Base-by-base conservation (phyloP, 2,329 filamentous ascomycete species). In the Paraconiothyrium sp. region DNA sequence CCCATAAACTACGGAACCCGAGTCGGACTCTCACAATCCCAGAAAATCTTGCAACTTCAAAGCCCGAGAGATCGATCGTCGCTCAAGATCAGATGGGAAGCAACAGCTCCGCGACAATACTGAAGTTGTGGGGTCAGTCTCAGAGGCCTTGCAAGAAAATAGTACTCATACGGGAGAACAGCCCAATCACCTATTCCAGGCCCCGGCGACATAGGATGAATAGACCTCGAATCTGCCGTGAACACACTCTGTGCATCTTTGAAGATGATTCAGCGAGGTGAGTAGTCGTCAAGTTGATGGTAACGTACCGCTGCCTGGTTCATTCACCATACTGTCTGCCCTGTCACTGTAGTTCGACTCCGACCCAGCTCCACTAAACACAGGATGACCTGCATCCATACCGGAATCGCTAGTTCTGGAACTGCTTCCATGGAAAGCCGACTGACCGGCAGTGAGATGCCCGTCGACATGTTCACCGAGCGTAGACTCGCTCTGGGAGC, bases 101-200 rank as follows among this genome's bases (percentile, higher is more conserved):
- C 57, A 30, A 71, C 61, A 9, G 71, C 48, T 11, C 74, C 73
- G 39, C 73, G 71, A 55, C 72, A 75, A 47, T 72, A 68, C 34
- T 71, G 68, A 27, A 63, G 65, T 61, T 76, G 69, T n/a, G 71
- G 66, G 24, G 70, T 76, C 14, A 78, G 60, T 9, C 73, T 67
- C 35, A 78, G 66, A 2, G 74, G 75, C 9, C 44, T 68, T 14
- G 49, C 65, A 4, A 66, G 49, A 37, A 76, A 76, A 48, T 70
- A 60, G 58, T 76, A 73, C 11, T 59, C 62, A 7, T 50, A 52
- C 16, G 43, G 49, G 39, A 50, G 56, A 34, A 54, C 59, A 34
- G 52, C 41, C 67, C 67, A 71, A 24, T 59, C 58, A 22, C 64
- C 65, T 20, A 74, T 55, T 10, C 70, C 72, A 1, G 72, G 72